Base-by-base conservation (phyloP, 768 basidiomycete species). In the Boletus vermiculosoides region DNA sequence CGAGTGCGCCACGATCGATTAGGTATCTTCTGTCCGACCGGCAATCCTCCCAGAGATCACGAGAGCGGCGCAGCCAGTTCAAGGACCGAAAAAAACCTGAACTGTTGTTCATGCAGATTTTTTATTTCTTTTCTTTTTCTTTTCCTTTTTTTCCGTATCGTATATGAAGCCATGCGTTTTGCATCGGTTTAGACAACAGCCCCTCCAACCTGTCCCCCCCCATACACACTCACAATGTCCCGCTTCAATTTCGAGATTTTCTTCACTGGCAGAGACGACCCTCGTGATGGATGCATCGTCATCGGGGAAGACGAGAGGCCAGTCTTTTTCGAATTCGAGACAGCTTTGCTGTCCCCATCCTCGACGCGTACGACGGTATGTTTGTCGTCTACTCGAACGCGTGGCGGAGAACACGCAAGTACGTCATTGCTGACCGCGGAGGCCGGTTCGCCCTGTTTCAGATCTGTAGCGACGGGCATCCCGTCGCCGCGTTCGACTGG, bases 221-320 rank as follows among this genome's bases (percentile, higher is more conserved):
- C 6, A 52, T 37, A 11, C 39, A 52, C 41, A 11, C 39, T 54
- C 51, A 39, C 61, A 52, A 72, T 76, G 77, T 69, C 66, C 47
- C 12, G 47, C 42, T 74, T 76, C 56, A 74, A 78, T 57, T 86
- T 78, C 70, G 74, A 80, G 66, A 72, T 90, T 34, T 88, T 81
- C 73, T 90, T 89, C 77, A 85, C 86, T 46, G 84, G 86, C 54
- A 76, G 76, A 66, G 84, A 85, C 69, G 80, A 90, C 73, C 86
- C 87, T 45, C 82, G 87, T 53, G 65, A 80, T 55, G 78, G 77
- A 56, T 86, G 84, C 67, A 78, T 83, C 56, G 73, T 89, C 73
- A 88, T 89, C 62, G 86, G 87, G 40, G 81, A 85, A 65, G 83
- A 82, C 71, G 75, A 73, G 33, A 78, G 75, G 61, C 80, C 81